Conservation (phyloP, 2,329 filamentous ascomycete genomes). For the Ascosphaera pollenicola region DNA sequence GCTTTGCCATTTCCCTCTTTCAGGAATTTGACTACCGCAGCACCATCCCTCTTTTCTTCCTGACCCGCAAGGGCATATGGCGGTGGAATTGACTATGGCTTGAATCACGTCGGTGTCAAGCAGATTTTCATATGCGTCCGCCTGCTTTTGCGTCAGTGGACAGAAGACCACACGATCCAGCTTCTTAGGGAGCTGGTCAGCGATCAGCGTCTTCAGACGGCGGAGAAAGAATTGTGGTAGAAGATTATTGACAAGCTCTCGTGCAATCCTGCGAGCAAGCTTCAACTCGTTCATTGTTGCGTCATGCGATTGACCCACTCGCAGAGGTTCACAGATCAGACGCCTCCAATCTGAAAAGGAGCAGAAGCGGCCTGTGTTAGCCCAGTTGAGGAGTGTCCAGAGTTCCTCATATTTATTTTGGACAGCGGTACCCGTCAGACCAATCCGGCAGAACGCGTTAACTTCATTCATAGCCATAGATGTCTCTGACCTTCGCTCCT, state of each 20-base stretch:
- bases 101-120: constrained; percentile 49
- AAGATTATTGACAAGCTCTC: constrained; percentile 66
- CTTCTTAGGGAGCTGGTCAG: constrained; percentile 83
- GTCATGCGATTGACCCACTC: constrained; percentile 77
- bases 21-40: constrained; percentile 38
- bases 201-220: constrained; percentile 81
- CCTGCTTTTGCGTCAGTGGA: constrained; percentile 62
- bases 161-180: constrained; percentile 90
- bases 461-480: constrained; percentile 75
- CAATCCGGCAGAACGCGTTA: constrained; percentile 80
- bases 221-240: constrained; percentile 78
- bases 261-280: constrained; percentile 57
- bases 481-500: constrained; percentile 53
- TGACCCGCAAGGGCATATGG: constrained; percentile 48
- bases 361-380: constrained; percentile 55
- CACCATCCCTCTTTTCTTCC: constrained; percentile 61
- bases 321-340: constrained; percentile 57
- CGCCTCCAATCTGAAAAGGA: constrained; percentile 54
- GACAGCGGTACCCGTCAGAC: constrained; percentile 84
- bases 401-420: constrained; percentile 97
- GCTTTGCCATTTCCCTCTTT: constrained; percentile 46
- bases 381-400: constrained; percentile 93
- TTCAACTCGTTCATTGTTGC: constrained; percentile 68
- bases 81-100: constrained; percentile 43
- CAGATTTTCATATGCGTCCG: constrained; percentile 62